Evolutionary conservation across 352 stramenopile species (phyloP), one percentile per base, ranked within the genome.

Genomic region (Lagenidium giganteum): DNA sequence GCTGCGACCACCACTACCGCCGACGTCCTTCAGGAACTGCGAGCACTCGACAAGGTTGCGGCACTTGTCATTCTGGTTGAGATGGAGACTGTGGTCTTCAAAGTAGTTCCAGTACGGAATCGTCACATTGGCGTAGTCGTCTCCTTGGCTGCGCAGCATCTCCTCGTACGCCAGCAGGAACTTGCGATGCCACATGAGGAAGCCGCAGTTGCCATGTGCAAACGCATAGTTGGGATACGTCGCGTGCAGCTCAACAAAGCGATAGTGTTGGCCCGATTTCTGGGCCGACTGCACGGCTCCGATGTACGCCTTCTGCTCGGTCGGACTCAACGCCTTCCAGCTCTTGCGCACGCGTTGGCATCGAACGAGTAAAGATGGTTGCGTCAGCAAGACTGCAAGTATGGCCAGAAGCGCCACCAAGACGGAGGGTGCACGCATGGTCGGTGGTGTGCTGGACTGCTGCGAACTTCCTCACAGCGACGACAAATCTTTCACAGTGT

Each of bases 31-130:
- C 11, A 43, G 36, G 36, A 43, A 43, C 20, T 14, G 36, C 20
- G 36, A 9, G 36, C 36, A 43, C 6, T 11, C 14, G 17, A 8
- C 8, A 8, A 43, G 36, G 20, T 21, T 43, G 36, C 28, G 11
- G 36, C 36, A 43, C 36, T 11, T 25, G 21, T 29, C 22, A 7
- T 30, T 30, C 13, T 14, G 7, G 24, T 8, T 18, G 7, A 43
- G 8, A 14, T 43, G 36, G 7, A 29, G 25, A 21, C 8, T 30
- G 9, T 8, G 25, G 36, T 43, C 36, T 18, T 43, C 17, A 29
- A 43, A 43, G 36, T 43, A 43, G 36, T 43, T 43, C 36, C 36
- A 43, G 21, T 54, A 53, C 24, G 51, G 51, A 18, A 20, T 20
- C 27, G 41, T 37, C 7, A 48, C 27, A 30, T 18, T 16, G 9